Evolutionary conservation across 2,329 filamentous ascomycete genomes (phyloP), one percentile per base, ranked within the genome.

Genomic region (Epichloe elymi): DNA sequence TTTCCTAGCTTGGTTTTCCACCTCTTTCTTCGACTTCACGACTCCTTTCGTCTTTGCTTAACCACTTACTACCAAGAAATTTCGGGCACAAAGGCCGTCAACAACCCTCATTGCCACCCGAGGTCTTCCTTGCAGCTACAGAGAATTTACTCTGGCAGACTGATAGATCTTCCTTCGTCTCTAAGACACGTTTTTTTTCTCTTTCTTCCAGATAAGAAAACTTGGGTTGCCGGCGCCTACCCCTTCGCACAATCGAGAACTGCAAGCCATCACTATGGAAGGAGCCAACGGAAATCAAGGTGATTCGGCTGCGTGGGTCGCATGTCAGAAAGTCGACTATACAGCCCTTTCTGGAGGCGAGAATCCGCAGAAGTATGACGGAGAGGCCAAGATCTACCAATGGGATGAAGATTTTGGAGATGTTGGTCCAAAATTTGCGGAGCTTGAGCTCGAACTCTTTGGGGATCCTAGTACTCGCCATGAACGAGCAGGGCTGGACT

Each of bases 381-480:
- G 71, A 38, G 77, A 78, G 50, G 83, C 80, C n/a, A 69, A 63
- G 0, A 74, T 85, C 42, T 97, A 97, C 59, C 80, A 90, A 61
- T 97, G 86, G 85, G 75, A 82, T 17, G 88, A 89, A 11, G 88
- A 95, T 3, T 86, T 77, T 58, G 93, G 91, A 2, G 91, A 97
- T 40, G 73, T 98, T 50, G 91, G 85, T 6, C 89, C 89, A 0
- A 73, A 72, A 47, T 77, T 83, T 49, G 71, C 76, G 0, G 77
- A 80, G 46, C 78, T 98, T 0, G 91, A 97, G 70, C 59, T 75
- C 7, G 72, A 84, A 58, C 79, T 98, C 6, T 98, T 94, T 53
- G 81, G 81, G 4, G 65, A 70, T 51, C 74, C 77, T 0, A 68
- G 70, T 5, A 72, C 77, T 44, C 70, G 77, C 30, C 63, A 63